These are phyloP conservation scores for Cercospora sp. DNA, from an alignment of 2,329 filamentous ascomycete species.

Conservation along the genomic window DNA sequence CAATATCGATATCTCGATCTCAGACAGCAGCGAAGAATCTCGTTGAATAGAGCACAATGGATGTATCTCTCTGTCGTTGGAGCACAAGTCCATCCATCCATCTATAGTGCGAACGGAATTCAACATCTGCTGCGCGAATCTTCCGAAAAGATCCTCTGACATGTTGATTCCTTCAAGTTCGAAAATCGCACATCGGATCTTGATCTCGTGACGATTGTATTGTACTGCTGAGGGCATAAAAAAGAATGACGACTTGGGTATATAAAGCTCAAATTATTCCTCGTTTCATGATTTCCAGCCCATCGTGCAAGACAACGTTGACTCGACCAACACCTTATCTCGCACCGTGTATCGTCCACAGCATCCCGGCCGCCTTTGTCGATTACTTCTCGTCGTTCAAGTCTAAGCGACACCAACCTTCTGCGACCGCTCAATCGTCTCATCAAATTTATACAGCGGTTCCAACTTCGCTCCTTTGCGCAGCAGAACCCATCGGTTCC, in stretches of 20 bases:
- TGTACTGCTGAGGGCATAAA: background rate
- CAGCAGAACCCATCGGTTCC: conserved; percentile 38
- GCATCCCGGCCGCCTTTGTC: background rate
- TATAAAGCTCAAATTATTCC: background rate
- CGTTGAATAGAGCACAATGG: too few relatives aligned
- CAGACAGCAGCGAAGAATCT: too few relatives aligned
- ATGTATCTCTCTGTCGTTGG: too few relatives aligned
- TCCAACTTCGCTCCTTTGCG: conserved; percentile 21
- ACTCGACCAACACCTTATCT: background rate
- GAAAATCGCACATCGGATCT: too few relatives aligned
- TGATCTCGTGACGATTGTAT: background rate
- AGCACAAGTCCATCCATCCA: too few relatives aligned
- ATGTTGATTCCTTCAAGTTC: too few relatives aligned
- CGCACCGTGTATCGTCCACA: background rate
- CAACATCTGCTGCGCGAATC: too few relatives aligned
- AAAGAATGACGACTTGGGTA: background rate
- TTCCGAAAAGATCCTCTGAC: too few relatives aligned
- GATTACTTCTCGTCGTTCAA: background rate
- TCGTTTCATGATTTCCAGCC: background rate
- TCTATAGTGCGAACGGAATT: too few relatives aligned
- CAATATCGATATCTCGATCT: too few relatives aligned
- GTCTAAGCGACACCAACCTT: conserved; percentile 19
- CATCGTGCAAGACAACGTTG: background rate
- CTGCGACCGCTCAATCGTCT: conserved; percentile 15
- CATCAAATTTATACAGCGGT: conserved; percentile 25